Evolutionary conservation across 805 yeast species (phyloP).

Genomic region (Cyberlindnera americana): DNA sequence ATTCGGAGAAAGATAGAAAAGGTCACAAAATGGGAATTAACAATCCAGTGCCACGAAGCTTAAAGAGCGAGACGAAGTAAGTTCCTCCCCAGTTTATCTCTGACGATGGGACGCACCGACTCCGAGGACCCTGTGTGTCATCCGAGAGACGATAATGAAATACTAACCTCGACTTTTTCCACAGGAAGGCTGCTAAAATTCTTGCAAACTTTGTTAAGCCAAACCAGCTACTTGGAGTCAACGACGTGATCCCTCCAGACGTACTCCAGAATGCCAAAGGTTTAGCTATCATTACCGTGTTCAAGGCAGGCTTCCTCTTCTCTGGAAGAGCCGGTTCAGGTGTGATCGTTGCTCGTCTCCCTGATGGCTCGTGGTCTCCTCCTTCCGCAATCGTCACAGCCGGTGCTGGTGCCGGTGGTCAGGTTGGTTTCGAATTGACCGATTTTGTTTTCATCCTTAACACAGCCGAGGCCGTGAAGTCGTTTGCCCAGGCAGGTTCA

Average conservation of each 20-base stretch:
- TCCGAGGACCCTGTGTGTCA: not conserved
- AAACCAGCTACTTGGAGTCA: slow-evolving; percentile 87
- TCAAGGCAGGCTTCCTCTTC: slow-evolving; percentile 93
- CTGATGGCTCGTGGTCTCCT: slow-evolving; percentile 96
- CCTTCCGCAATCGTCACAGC: slow-evolving; percentile 95
- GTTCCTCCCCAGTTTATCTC: slow-evolving; percentile 30
- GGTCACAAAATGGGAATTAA: slow-evolving; percentile 62
- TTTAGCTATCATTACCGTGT: slow-evolving; percentile 85
- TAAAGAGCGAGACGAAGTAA: slow-evolving; percentile 80
- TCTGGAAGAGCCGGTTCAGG: slow-evolving; percentile 99
- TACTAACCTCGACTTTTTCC: too few relatives aligned
- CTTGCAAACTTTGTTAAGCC: slow-evolving; percentile 90
- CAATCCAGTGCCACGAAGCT: slow-evolving; percentile 91
- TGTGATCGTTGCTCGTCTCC: slow-evolving; percentile 86
- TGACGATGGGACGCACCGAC: too few relatives aligned
- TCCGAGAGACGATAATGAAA: not conserved
- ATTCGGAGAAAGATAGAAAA: not conserved
- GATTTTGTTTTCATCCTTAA: slow-evolving; percentile 94
- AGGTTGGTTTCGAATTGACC: slow-evolving; percentile 92
- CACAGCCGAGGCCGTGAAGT: slow-evolving; percentile 81
- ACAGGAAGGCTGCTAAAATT: slow-evolving; percentile 88
- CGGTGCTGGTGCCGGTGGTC: slow-evolving; percentile 99
- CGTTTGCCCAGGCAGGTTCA: slow-evolving; percentile 92
- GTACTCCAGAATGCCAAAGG: slow-evolving; percentile 89
- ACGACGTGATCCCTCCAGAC: slow-evolving; percentile 84